A percentile compares a stretch with the other conserved stretches of the same genome.
These are phyloP conservation scores for Haplographium delicatum DNA, from an alignment of 495 filamentous ascomycete genomes.

Conservation along the genomic window DNA sequence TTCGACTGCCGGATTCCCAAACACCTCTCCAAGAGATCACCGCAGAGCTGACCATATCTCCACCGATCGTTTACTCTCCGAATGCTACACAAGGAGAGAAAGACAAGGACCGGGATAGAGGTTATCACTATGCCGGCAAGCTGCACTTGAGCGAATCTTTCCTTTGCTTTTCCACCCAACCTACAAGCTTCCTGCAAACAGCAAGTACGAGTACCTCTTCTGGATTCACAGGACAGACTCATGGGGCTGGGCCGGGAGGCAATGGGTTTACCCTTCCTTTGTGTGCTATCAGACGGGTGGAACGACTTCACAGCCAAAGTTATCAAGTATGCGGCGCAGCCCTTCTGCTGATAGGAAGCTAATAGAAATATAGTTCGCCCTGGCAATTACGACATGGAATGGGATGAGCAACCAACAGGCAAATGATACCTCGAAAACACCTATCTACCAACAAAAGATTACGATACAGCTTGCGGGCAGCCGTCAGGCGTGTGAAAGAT, in stretches of 20 bases:
- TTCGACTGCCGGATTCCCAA: constrained; percentile 88
- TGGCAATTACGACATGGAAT: constrained; percentile 96
- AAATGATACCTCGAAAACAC: constrained; percentile 39
- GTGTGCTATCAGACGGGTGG: constrained; percentile 84
- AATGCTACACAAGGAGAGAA: constrained; percentile 55
- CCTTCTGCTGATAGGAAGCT: not conserved
- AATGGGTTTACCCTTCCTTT: constrained; percentile 97
- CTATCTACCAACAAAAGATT: constrained; percentile 66
- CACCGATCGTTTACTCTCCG: constrained; percentile 39
- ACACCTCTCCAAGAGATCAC: constrained; percentile 92
- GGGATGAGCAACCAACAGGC: constrained; percentile 51
- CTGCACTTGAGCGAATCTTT: constrained; percentile 91
- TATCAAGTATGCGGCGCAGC: constrained; percentile 47
- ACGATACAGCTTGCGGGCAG: constrained; percentile 86
- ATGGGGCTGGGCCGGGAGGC: constrained; percentile 86
- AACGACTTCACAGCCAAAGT: constrained; percentile 83
- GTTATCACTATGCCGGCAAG: constrained; percentile 86
- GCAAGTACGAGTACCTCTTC: constrained; percentile 71
- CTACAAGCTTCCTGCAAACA: constrained; percentile 76
- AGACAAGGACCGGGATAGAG: constrained; percentile 53
- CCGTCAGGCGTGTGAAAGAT: constrained; percentile 83
- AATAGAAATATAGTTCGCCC: constrained; percentile 58
- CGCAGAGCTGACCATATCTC: constrained; percentile 83
- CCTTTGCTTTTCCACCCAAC: constrained; percentile 92
- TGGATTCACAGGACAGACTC: constrained; percentile 79